phyloP scores from a whole-genome alignment of 768 basidiomycete genomes.

The Mrakia frigida region DNA sequence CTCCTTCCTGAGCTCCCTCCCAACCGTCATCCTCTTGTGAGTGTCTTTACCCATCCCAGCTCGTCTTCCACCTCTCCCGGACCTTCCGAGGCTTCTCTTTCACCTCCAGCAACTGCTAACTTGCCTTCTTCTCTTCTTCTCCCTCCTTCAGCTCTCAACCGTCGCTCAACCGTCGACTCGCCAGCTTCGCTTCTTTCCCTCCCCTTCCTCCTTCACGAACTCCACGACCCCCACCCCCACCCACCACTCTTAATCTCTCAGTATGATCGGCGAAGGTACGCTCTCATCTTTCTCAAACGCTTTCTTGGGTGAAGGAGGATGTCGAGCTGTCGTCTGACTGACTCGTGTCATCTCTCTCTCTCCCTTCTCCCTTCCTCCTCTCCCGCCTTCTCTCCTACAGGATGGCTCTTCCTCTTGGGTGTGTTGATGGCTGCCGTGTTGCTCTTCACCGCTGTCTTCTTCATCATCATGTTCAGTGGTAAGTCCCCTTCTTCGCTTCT shows the following conservation, averaged over 20 bases:
- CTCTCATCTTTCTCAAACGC: no score
- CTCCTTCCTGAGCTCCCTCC: neutral
- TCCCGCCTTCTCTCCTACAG: conserved; percentile 54
- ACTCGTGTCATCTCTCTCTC: neutral
- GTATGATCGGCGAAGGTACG: conserved; percentile 29
- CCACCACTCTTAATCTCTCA: neutral
- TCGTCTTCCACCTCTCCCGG: neutral
- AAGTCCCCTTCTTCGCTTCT: neutral
- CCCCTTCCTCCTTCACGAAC: neutral
- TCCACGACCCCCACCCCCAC: neutral
- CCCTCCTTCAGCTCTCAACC: neutral
- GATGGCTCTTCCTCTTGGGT: conserved; percentile 95
- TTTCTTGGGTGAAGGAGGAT: neutral
- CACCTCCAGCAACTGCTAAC: neutral
- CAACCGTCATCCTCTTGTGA: neutral
- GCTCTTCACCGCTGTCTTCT: conserved; percentile 99
- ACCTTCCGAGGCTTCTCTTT: neutral
- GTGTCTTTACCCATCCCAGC: neutral
- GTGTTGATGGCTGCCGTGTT: conserved; percentile 92
- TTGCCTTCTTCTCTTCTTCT: neutral
- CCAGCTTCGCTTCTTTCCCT: neutral
- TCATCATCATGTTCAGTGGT: conserved; percentile 99
- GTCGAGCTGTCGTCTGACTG: neutral
- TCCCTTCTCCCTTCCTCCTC: no score
- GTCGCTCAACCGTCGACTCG: neutral